Base-by-base conservation (phyloP, 495 filamentous ascomycete species). In the Choiromyces venosus region DNA sequence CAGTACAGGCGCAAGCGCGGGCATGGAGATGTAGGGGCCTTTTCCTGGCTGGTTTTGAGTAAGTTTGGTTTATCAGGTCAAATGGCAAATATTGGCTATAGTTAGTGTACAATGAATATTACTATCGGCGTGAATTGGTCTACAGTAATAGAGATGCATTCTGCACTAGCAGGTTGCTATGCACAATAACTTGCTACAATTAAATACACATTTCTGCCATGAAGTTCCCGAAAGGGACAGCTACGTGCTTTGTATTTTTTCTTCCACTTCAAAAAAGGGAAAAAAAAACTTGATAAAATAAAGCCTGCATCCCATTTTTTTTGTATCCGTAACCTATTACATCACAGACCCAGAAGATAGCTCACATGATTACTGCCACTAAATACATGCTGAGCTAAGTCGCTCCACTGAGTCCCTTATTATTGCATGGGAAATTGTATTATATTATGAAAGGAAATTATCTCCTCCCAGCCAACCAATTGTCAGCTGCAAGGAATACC, bases 401-500 rank as follows among this genome's bases (percentile, higher is more conserved):
- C 52, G 18, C 52, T 4, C n/a, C 25, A 33, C 52, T 33, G 25
- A 18, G 52, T 61, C 52, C 52, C 52, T 61, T 61, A 33, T 33
- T 52, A n/a, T 52, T 33, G 52, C 52, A 33, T 6, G 52, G 52
- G 25, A 18, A 12, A 29, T 61, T 61, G 46, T 56, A 33, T 33
- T 33, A 6, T 33, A 16, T 61, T 61, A 25, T 61, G 25, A 33
- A 33, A 33, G 6, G 52, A 61, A 61, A 33, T 68, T 78, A 79
- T 42, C 78, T 75, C 33, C 78, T 79, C 42, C 44, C 73, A 7
- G 73, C 70, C 64, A 81, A 65, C 79, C 79, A 81, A 38, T 72
- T 70, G 42, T 81, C 79, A 29, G 79, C 79, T 37, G 73, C 79
- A 25, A 81, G 68, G 75, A 81, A 81, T 35, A 71, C 67, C 35